Base-by-base conservation (phyloP, 768 basidiomycete genomes). In the Daedaleopsis sinensis region DNA sequence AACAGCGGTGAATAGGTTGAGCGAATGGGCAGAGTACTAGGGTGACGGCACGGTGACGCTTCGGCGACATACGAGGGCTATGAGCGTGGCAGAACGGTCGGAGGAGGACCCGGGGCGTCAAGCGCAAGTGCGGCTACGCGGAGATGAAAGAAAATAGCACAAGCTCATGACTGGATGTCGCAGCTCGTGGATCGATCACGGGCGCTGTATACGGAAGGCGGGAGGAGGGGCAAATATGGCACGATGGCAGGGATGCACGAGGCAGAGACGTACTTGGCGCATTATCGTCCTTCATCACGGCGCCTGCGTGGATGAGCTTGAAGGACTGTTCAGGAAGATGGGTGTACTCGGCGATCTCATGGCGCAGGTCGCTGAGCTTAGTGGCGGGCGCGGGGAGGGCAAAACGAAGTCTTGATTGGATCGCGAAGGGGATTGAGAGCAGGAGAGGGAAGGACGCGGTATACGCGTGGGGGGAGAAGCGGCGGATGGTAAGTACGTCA, bases 261-360 rank as follows among this genome's bases (percentile, higher is more conserved):
- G 39, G 42, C 24, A 39, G 6, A 38, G 71, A 83, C 77, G 65
- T 64, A 90, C 88, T 76, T 49, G 88, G 83, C 9, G 85, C 82
- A 59, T 76, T 71, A 71, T 94, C 88, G 71, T 96, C 93, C 66
- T 88, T 90, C 84, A 98, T 90, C 73, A 97, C 84, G 1, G 93
- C 94, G 42, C 96, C 96, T 49, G 90, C 85, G 76, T 91, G 88
- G 64, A 98, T 86, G 69, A 98, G 83, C 73, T 94, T 93, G 82
- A 97, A 93, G 32, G 84, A 82, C 65, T 82, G 69, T 32, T 75
- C 72, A 0, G 89, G 84, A 13, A 98, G 81, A 56, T 87, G 87
- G 2, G 92, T 95, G 68, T 89, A 85, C 6, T 87, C 81, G 15
- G 92, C 88, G 53, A 97, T 77, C 21, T 82, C 79, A 4, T 79